Evolutionary conservation across 352 stramenopile species (phyloP).

Genomic region (Peronospora belbahrii): DNA sequence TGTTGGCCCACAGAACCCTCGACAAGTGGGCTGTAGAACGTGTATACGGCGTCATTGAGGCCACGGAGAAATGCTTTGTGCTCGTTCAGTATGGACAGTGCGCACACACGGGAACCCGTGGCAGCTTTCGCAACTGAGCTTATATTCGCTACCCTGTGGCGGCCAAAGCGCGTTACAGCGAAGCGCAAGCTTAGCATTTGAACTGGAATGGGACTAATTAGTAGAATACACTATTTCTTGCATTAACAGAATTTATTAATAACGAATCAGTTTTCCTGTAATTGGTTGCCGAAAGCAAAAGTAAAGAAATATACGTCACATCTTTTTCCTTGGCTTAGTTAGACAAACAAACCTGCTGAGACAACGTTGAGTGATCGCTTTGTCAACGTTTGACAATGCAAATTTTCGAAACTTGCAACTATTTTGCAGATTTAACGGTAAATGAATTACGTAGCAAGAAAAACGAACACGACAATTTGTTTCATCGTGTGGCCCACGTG

Average conservation of each 20-base stretch:
- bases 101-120: conserved; percentile 27
- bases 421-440: too few relatives aligned
- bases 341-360: too few relatives aligned
- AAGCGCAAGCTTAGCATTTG: neutral
- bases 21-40: conserved; percentile 55
- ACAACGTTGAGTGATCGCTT: too few relatives aligned
- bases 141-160: neutral
- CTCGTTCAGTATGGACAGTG: conserved; percentile 59
- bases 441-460: too few relatives aligned
- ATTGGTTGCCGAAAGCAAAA: too few relatives aligned
- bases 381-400: too few relatives aligned
- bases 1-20: conserved; percentile 61
- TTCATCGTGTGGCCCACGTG: too few relatives aligned
- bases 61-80: conserved; percentile 43
- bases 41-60: conserved; percentile 53
- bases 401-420: too few relatives aligned
- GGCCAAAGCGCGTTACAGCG: neutral
- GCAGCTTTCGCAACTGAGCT: conserved; percentile 9
- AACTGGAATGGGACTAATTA: neutral
- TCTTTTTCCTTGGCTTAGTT: too few relatives aligned
- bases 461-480: too few relatives aligned
- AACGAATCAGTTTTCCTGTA: too few relatives aligned
- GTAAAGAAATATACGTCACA: too few relatives aligned
- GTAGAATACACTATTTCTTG: neutral
- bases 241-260: neutral